phyloP scores from a whole-genome alignment of 768 basidiomycete species.

The Tulasnella sp. region DNA sequence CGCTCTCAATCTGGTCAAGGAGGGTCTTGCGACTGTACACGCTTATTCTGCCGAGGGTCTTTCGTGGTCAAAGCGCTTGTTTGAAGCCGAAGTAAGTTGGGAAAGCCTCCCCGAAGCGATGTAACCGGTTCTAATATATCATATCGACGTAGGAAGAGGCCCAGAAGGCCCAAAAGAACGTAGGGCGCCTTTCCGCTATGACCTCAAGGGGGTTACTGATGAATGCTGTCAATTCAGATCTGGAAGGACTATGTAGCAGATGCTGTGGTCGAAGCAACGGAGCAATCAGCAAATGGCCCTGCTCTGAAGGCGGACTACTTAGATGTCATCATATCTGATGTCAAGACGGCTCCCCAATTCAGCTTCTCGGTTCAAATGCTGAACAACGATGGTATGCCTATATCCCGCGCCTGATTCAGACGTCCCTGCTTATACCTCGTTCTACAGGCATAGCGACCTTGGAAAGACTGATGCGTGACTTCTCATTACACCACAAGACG shows the following conservation, averaged over 20 bases:
- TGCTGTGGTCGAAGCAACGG: constrained; percentile 31
- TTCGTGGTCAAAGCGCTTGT: constrained; percentile 68
- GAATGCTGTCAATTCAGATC: constrained; percentile 40
- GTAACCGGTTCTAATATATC: too few relatives aligned
- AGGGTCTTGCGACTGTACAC: constrained; percentile 84
- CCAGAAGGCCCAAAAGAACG: constrained; percentile 66
- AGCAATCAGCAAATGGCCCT: constrained; percentile 31
- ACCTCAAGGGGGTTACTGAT: not conserved
- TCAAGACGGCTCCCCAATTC: constrained; percentile 63
- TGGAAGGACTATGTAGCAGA: constrained; percentile 68
- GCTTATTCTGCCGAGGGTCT: constrained; percentile 76
- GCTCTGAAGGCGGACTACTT: constrained; percentile 73
- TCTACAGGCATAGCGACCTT: constrained; percentile 73
- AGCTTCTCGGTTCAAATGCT: constrained; percentile 88
- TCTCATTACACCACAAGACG: constrained; percentile 73
- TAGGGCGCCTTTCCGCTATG: constrained; percentile 31
- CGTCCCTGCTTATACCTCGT: not conserved
- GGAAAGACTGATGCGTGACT: constrained; percentile 90
- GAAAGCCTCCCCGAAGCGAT: too few relatives aligned
- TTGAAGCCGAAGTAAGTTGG: constrained; percentile 65
- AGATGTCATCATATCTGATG: constrained; percentile 86
- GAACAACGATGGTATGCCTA: constrained; percentile 68
- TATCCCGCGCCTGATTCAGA: not conserved
- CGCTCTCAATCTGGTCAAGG: constrained; percentile 70
- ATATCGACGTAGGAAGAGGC: constrained; percentile 51